Evolutionary conservation across 257 asterid species (phyloP).

Genomic region (Przewalskia tangutica): DNA sequence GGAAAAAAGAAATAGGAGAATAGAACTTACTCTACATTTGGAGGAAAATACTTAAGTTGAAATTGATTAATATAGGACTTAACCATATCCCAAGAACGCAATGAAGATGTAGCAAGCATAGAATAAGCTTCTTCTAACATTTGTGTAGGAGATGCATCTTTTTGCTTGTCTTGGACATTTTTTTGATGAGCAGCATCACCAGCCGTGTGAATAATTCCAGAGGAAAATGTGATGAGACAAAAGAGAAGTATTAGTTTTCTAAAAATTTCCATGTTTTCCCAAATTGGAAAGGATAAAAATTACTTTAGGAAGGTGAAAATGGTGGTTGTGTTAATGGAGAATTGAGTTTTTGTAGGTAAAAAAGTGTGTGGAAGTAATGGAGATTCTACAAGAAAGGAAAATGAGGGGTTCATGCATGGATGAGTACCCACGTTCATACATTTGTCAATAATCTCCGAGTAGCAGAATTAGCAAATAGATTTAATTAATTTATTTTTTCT

Average conservation of each 20-base stretch:
- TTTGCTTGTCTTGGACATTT: not conserved
- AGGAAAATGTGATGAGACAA: not conserved
- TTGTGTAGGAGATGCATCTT: not conserved
- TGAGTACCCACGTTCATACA: not conserved
- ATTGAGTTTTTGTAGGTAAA: not conserved
- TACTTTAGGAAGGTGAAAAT: not conserved
- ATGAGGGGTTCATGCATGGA: not conserved
- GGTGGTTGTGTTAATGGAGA: not conserved
- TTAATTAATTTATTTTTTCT: not conserved
- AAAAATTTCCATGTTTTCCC: not conserved
- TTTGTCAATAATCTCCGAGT: not conserved
- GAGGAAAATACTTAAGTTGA: conserved; percentile 9
- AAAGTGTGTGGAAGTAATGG: not conserved
- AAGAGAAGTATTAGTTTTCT: not conserved
- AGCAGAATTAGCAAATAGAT: not conserved
- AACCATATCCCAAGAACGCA: conserved; percentile 4
- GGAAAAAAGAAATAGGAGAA: not conserved
- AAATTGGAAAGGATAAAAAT: not conserved
- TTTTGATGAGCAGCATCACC: not conserved
- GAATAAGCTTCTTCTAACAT: conserved; percentile 5
- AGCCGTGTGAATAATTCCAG: not conserved
- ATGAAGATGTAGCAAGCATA: conserved; percentile 1
- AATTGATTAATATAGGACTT: conserved; percentile 8
- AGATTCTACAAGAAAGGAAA: conserved; percentile 7
- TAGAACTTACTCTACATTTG: conserved; percentile 22